Base-by-base conservation (phyloP, 805 yeast genomes). In the Wickerhamomyces alni region DNA sequence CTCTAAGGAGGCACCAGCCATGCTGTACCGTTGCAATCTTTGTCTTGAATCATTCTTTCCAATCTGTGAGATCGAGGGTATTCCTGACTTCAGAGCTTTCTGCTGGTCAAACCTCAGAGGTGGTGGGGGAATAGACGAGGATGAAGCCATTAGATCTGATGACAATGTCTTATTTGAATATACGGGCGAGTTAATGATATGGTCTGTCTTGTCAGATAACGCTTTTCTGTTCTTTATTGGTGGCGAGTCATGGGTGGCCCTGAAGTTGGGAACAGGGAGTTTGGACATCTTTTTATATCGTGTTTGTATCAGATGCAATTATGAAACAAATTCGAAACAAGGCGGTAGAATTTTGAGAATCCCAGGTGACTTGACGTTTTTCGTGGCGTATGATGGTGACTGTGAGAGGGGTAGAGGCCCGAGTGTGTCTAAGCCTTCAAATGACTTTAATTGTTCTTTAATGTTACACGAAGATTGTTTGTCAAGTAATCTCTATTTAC, bases 191-290 rank as follows among this genome's bases (percentile, higher is more conserved):
- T 52, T 49, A 22, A 45, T 24, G 13, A 42, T 42, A 19, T n/a
- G 10, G 9, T 44, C 47, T 3, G 51, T 48, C 11, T 43, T 38
- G 16, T 49, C 53, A 12, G 32, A 27, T 3, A 54, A 38, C 0
- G 50, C 55, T 26, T 52, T 52, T 33, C 58, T 41, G 32, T 34
- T 41, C 42, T 54, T 54, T 13, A 44, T 30, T 3, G 55, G 58
- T 2, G 58, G 58, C 1, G 53, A 44, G 0, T 36, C 43, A 17
- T 45, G 41, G 2, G 24, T 8, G 8, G 18, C 21, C 18, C 53
- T 39, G 3, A 41, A 25, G 18, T 21, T 36, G 9, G 40, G 34
- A 3, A 41, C 33, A 2, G 51, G 55, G 3, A 45, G 37, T 17
- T 40, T 48, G 2, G 54, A 48, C 43, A 39, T 36, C n/a, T 17